phyloP scores from a whole-genome alignment of 1,284 basidiomycete species.

The Butyriboletus appendiculatus region DNA sequence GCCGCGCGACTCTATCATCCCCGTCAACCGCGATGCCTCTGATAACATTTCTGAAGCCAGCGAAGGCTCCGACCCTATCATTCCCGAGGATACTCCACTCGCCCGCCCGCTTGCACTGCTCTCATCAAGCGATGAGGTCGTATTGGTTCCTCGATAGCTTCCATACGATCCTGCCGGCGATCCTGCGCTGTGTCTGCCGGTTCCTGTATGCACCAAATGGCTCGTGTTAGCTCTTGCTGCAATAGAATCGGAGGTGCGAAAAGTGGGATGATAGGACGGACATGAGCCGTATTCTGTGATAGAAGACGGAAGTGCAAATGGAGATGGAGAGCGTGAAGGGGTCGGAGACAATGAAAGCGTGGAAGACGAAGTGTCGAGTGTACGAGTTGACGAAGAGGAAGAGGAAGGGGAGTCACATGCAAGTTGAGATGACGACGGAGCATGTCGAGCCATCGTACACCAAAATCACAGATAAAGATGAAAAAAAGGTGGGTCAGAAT shows the following conservation, averaged over 20 bases:
- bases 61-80: slow-evolving; percentile 18
- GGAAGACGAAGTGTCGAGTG: slow-evolving; percentile 6
- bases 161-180: slow-evolving; percentile 29
- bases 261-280: neutral
- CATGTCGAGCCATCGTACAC: slow-evolving; percentile 7
- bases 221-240: slow-evolving; percentile 15
- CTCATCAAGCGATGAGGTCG: slow-evolving; percentile 23
- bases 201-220: slow-evolving; percentile 7
- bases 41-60: slow-evolving; percentile 4
- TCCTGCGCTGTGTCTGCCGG: slow-evolving; percentile 13
- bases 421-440: neutral
- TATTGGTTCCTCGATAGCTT: slow-evolving; percentile 16
- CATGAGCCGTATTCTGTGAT: neutral
- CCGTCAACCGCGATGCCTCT: neutral
- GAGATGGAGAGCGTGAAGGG: neutral
- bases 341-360: slow-evolving; percentile 7
- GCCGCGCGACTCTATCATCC: neutral
- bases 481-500: slow-evolving; percentile 3
- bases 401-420: slow-evolving; percentile 1
- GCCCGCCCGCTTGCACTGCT: slow-evolving; percentile 11
- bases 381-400: neutral
- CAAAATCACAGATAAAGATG: neutral
- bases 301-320: neutral
- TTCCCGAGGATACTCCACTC: slow-evolving; percentile 19
- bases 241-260: neutral